phyloP scores from a whole-genome alignment of 2,329 filamentous ascomycete genomes.

The Monilinia polystroma region DNA sequence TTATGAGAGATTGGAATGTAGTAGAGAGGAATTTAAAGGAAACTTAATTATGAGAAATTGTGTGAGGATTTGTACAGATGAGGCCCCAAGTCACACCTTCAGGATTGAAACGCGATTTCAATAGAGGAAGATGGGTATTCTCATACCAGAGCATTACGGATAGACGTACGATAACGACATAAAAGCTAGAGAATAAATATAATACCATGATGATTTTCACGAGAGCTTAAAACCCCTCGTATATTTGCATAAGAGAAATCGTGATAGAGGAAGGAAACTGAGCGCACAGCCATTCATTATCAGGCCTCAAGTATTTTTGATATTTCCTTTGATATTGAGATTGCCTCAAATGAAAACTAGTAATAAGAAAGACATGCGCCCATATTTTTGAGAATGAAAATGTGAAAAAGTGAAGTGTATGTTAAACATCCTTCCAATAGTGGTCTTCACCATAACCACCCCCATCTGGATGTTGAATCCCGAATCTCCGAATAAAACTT shows the following conservation, averaged over 20 bases:
- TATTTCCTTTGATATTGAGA: neutral
- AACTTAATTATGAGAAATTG: neutral
- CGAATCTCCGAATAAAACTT: neutral
- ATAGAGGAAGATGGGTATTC: neutral
- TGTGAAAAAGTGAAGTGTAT: neutral
- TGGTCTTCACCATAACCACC: neutral
- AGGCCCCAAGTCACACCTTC: neutral
- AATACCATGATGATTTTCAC: neutral
- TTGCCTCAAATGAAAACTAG: neutral
- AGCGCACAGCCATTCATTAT: neutral
- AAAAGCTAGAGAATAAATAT: neutral
- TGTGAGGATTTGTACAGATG: neutral
- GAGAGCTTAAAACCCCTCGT: neutral
- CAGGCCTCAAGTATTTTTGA: neutral
- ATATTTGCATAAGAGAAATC: neutral
- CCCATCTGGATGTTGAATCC: neutral
- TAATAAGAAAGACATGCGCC: neutral
- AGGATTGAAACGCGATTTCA: neutral
- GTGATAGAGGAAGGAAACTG: neutral
- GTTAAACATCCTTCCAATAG: neutral
- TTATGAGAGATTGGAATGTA: neutral
- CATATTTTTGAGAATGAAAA: neutral
- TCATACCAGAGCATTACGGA: neutral
- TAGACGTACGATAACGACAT: neutral
- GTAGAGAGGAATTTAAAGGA: neutral